Evolutionary conservation across 352 stramenopile species (phyloP).

Genomic region (Pythium pyrilobum): DNA sequence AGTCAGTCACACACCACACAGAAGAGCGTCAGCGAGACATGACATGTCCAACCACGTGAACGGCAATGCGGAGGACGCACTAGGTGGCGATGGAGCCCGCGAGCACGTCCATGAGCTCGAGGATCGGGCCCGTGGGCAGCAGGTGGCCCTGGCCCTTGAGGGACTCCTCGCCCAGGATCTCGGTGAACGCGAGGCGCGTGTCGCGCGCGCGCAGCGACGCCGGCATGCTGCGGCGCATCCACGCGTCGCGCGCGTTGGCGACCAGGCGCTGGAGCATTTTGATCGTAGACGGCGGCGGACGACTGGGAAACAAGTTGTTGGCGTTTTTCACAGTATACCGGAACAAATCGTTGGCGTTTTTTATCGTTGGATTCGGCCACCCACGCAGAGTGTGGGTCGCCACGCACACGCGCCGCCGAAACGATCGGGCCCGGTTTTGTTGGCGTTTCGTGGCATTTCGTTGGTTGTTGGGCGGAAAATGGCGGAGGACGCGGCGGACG

Average conservation of each 20-base stretch:
- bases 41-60: neutral
- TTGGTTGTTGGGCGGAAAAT: neutral
- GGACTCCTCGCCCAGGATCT: constrained; percentile 31
- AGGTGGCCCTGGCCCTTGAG: constrained; percentile 23
- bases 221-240: constrained; percentile 10
- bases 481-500: neutral
- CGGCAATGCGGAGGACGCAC: constrained; percentile 1
- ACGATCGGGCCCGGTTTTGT: neutral
- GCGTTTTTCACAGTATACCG: neutral
- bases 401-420: neutral
- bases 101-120: constrained; percentile 32
- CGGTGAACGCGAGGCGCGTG: constrained; percentile 34
- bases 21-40: neutral
- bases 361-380: too few species aligned
- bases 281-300: neutral
- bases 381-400: neutral
- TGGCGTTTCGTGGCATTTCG: neutral
- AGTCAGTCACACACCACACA: neutral
- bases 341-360: too few species aligned
- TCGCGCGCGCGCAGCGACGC: constrained; percentile 17
- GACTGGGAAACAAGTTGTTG: too few species aligned
- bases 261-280: constrained; percentile 6
- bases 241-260: constrained; percentile 11
- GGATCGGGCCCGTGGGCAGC: constrained; percentile 25
- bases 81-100: constrained; percentile 22